Conservation (phyloP, 2,329 filamentous ascomycete genomes). For the Ustulina deusta region DNA sequence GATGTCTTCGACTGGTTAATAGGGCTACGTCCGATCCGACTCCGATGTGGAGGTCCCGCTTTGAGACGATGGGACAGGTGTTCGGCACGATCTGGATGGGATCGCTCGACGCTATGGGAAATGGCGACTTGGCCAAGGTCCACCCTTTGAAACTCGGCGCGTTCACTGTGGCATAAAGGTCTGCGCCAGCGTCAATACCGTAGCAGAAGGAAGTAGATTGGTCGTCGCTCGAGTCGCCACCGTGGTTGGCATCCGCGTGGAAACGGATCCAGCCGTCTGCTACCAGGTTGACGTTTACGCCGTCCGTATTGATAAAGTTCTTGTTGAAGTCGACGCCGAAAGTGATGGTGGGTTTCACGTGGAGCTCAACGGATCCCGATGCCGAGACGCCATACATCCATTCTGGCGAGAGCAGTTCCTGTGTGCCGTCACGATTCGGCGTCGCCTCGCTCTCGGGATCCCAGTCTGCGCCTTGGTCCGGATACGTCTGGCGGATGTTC, state of each 20-base stretch:
- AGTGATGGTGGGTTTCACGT: neutral
- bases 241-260: neutral
- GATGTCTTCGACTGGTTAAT: no score
- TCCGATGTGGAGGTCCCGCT: no score
- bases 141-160: neutral
- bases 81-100: no score
- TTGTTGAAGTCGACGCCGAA: neutral
- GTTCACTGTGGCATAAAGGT: neutral
- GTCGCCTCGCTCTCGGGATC: neutral
- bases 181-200: neutral
- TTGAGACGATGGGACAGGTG: no score
- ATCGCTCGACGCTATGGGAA: no score
- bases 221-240: neutral
- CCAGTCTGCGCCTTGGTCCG: neutral
- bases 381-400: no score
- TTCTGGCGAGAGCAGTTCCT: neutral
- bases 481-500: neutral
- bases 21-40: no score
- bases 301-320: neutral
- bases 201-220: conserved; percentile 2
- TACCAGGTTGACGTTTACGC: neutral
- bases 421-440: neutral
- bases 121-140: neutral
- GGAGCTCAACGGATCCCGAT: no score
- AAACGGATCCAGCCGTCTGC: neutral